Conservation (phyloP, 352 stramenopile genomes). For the Phytophthora tentaculata region DNA sequence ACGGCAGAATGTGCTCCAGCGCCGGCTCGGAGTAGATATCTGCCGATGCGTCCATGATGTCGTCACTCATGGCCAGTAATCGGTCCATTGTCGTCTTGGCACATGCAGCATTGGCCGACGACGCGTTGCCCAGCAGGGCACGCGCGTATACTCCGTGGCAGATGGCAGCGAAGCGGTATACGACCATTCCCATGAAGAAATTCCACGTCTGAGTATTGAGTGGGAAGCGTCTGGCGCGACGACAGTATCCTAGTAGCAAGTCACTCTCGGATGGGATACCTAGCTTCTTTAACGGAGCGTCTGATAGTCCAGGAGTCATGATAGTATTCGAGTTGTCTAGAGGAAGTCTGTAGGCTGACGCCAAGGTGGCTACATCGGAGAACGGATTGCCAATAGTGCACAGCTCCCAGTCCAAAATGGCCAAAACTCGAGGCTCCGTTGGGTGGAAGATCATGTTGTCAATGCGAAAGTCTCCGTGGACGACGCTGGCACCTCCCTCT, state of each 20-base stretch:
- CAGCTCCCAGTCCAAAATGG: slow-evolving; percentile 90
- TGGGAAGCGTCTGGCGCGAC: slow-evolving; percentile 58
- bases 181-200: slow-evolving; percentile 75
- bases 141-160: slow-evolving; percentile 83
- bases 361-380: slow-evolving; percentile 76
- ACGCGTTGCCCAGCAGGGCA: slow-evolving; percentile 78
- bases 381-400: slow-evolving; percentile 89
- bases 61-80: slow-evolving; percentile 53
- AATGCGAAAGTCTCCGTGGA: slow-evolving; percentile 90
- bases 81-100: slow-evolving; percentile 76
- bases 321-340: slow-evolving; percentile 47
- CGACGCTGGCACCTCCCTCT: slow-evolving; percentile 50
- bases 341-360: slow-evolving; percentile 60
- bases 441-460: slow-evolving; percentile 90
- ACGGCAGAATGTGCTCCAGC: slow-evolving; percentile 64
- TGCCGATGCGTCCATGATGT: slow-evolving; percentile 41
- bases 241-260: slow-evolving; percentile 65
- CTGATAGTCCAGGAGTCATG: slow-evolving; percentile 59
- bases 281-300: slow-evolving; percentile 52
- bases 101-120: slow-evolving; percentile 71
- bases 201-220: slow-evolving; percentile 64
- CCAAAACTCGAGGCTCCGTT: slow-evolving; percentile 80
- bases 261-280: slow-evolving; percentile 73
- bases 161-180: slow-evolving; percentile 84
- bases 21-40: slow-evolving; percentile 58